Conservation (phyloP, 345 rosid genomes). For the Dovyalis caffra region DNA sequence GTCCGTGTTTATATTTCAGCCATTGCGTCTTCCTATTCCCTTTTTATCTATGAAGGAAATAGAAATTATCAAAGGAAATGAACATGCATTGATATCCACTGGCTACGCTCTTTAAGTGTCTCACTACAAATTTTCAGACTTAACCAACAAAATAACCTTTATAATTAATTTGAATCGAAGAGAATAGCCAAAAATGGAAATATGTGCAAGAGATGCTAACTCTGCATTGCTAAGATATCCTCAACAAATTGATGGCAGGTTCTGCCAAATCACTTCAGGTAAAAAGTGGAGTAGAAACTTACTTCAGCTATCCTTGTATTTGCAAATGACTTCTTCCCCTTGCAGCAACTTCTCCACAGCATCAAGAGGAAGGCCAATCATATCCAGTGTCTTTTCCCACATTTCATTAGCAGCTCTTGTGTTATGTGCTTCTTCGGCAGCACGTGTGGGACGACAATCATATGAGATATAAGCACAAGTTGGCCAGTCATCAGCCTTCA, state of each 20-base stretch:
- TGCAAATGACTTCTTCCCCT: conserved; percentile 20
- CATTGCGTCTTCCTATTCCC: not conserved
- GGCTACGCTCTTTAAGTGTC: not conserved
- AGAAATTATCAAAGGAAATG: not conserved
- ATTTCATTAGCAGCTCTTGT: not conserved
- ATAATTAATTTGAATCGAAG: not conserved
- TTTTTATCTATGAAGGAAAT: not conserved
- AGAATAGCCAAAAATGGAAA: not conserved
- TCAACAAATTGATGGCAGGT: not conserved
- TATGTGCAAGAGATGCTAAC: not conserved
- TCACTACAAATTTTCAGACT: not conserved
- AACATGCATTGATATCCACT: not conserved
- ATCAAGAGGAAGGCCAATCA: conserved; percentile 23
- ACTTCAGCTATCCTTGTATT: conserved; percentile 1
- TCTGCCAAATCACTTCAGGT: not conserved
- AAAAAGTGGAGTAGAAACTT: not conserved
- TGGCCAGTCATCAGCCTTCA: conserved; percentile 13
- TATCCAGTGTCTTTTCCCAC: conserved; percentile 24
- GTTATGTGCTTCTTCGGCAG: conserved; percentile 15
- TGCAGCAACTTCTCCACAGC: conserved; percentile 11
- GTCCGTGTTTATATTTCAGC: too few relatives aligned
- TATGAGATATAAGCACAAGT: conserved; percentile 15
- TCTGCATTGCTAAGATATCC: not conserved
- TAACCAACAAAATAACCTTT: not conserved
- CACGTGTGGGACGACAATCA: conserved; percentile 1